Percentiles rank a stretch among this genome's conserved stretches.
phyloP scores from a whole-genome alignment of 345 rosid genomes.

The Gossypium turneri region DNA sequence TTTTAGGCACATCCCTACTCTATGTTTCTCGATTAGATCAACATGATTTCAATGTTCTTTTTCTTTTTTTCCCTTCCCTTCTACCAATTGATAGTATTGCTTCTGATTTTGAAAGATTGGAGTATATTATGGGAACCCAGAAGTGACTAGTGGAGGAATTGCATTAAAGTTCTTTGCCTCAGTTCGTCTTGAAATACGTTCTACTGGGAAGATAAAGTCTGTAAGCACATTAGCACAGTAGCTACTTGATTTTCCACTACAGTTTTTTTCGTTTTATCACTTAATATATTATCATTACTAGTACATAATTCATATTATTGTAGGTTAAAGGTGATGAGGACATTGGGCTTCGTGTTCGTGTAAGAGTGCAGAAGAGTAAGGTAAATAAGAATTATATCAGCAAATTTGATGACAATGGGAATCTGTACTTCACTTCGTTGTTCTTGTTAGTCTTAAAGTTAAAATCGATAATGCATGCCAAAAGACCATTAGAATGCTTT shows the following conservation, averaged over 20 bases:
- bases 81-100: slow-evolving; percentile 13
- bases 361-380: slow-evolving; percentile 97
- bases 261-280: background rate
- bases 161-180: slow-evolving; percentile 94
- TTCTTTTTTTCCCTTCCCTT: background rate
- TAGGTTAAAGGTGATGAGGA: slow-evolving; percentile 94
- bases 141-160: slow-evolving; percentile 96
- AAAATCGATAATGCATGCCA: background rate
- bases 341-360: slow-evolving; percentile 84
- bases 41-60: background rate
- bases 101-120: slow-evolving; percentile 61
- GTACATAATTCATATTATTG: slow-evolving; percentile 10
- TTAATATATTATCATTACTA: slow-evolving; percentile 5
- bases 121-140: slow-evolving; percentile 95
- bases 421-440: background rate
- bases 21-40: slow-evolving; percentile 9
- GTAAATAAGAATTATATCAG: slow-evolving; percentile 33
- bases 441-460: background rate
- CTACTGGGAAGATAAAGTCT: slow-evolving; percentile 95
- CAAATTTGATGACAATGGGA: slow-evolving; percentile 9
- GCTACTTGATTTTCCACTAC: slow-evolving; percentile 7
- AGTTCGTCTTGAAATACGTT: slow-evolving; percentile 86
- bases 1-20: slow-evolving; percentile 5
- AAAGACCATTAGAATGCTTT: slow-evolving; percentile 8
- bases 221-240: slow-evolving; percentile 59